phyloP scores from a whole-genome alignment of 2,329 filamentous ascomycete genomes.

The Exophiala lecanii-corni region DNA sequence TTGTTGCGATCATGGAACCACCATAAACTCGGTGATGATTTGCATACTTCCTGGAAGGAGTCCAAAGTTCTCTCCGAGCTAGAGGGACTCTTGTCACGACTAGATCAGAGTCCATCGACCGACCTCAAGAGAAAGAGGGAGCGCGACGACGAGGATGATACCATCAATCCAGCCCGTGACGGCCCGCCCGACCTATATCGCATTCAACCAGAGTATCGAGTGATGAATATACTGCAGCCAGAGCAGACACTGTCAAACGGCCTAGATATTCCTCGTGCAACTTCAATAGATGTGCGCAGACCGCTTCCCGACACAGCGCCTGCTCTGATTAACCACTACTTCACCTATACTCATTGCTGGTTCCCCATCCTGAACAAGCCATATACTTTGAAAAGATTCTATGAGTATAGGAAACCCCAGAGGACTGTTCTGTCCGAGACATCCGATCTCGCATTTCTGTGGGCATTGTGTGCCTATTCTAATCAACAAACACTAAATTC shows the following conservation, averaged over 20 bases:
- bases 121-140: constrained; percentile 35
- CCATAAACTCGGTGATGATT: constrained; percentile 37
- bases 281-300: not conserved
- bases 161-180: not conserved
- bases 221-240: constrained; percentile 1
- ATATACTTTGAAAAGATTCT: constrained; percentile 52
- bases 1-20: constrained; percentile 39
- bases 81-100: constrained; percentile 38
- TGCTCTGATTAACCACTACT: constrained; percentile 53
- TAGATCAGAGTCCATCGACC: constrained; percentile 26
- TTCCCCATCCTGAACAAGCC: constrained; percentile 57
- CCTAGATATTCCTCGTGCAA: constrained; percentile 11
- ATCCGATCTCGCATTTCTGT: constrained; percentile 37
- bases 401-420: constrained; percentile 37
- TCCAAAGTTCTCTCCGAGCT: constrained; percentile 36
- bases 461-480: constrained; percentile 42
- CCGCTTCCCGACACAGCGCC: constrained; percentile 48
- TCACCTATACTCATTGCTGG: constrained; percentile 56
- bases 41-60: constrained; percentile 43
- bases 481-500: constrained; percentile 11
- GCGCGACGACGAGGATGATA: constrained; percentile 24
- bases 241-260: not conserved
- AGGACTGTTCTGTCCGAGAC: constrained; percentile 2
- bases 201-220: constrained; percentile 8
- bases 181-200: constrained; percentile 15